A percentile compares a stretch with the other conserved stretches of the same genome.
Evolutionary conservation across 257 asterid genomes (phyloP).

Genomic region (Solanum dulcamara): DNA sequence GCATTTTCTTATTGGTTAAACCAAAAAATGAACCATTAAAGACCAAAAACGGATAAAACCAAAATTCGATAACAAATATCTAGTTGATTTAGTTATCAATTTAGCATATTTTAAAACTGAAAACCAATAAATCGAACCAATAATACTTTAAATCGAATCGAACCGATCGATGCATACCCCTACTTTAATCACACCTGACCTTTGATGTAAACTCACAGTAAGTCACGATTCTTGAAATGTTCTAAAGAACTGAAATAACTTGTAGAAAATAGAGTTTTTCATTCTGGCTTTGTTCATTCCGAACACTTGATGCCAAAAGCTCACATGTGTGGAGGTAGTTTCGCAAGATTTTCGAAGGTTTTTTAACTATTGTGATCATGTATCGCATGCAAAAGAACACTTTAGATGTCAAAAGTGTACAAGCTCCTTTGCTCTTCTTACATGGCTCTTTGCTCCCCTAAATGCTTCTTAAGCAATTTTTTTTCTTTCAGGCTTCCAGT

Average conservation of each 20-base stretch:
- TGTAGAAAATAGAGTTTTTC: neutral
- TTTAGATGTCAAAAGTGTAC: neutral
- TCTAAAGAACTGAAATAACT: neutral
- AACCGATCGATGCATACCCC: too few relatives aligned
- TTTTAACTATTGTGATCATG: neutral
- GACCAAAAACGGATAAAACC: too few relatives aligned
- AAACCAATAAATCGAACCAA: too few relatives aligned
- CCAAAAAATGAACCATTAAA: too few relatives aligned
- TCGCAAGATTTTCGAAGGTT: neutral
- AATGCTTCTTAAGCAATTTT: neutral
- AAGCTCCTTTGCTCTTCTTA: neutral
- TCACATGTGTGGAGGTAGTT: neutral
- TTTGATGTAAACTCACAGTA: neutral
- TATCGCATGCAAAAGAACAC: neutral
- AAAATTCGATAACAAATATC: too few relatives aligned
- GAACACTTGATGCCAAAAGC: neutral
- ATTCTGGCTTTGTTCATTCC: neutral
- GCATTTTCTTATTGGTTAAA: too few relatives aligned
- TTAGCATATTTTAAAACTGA: too few relatives aligned
- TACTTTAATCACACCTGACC: neutral
- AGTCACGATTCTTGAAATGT: neutral
- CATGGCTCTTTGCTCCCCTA: neutral
- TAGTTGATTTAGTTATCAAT: too few relatives aligned
- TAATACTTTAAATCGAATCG: too few relatives aligned
- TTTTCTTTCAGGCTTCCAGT: constrained; percentile 27